These are phyloP conservation scores for Chlamydomonas asymmetrica DNA, from an alignment of 139 green algal genomes.

Conservation along the genomic window DNA sequence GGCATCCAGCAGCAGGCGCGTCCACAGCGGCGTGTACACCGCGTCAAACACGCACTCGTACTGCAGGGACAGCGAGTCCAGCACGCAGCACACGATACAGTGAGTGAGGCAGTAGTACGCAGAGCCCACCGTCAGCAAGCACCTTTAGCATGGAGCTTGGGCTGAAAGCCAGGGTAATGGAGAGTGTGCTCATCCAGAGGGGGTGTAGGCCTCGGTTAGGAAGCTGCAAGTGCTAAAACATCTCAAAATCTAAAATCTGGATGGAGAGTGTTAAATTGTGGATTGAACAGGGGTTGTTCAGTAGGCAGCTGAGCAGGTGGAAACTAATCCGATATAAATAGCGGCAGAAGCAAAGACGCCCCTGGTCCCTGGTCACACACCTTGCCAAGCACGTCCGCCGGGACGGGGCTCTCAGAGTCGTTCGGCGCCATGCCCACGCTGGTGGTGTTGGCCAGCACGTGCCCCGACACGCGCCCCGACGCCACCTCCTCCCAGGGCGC, in stretches of 20 bases:
- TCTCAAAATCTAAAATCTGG: too few species aligned
- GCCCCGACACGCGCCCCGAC: slow-evolving; percentile 48
- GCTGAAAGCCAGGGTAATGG: not conserved
- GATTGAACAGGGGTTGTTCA: too few species aligned
- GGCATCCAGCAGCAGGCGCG: slow-evolving; percentile 75
- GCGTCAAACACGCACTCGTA: slow-evolving; percentile 95
- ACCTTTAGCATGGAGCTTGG: too few species aligned
- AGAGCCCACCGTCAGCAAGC: too few species aligned
- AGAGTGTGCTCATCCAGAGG: not conserved
- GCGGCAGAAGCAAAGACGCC: too few species aligned
- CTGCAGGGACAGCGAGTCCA: slow-evolving; percentile 7
- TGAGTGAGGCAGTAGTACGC: not conserved
- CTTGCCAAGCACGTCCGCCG: slow-evolving; percentile 52
- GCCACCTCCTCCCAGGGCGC: slow-evolving; percentile 31
- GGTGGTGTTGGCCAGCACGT: slow-evolving; percentile 95
- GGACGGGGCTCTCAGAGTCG: slow-evolving; percentile 69
- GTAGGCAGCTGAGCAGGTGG: too few species aligned
- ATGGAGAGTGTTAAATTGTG: too few species aligned
- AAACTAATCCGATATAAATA: too few species aligned
- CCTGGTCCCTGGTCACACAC: too few species aligned
- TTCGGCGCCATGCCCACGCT: slow-evolving; percentile 89
- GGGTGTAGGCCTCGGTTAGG: too few species aligned
- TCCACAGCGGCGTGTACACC: slow-evolving; percentile 93
- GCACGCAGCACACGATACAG: not conserved
- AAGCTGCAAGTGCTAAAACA: too few species aligned